These are phyloP conservation scores for Lepiota venenata DNA, from an alignment of 768 basidiomycete genomes.

Conservation along the genomic window DNA sequence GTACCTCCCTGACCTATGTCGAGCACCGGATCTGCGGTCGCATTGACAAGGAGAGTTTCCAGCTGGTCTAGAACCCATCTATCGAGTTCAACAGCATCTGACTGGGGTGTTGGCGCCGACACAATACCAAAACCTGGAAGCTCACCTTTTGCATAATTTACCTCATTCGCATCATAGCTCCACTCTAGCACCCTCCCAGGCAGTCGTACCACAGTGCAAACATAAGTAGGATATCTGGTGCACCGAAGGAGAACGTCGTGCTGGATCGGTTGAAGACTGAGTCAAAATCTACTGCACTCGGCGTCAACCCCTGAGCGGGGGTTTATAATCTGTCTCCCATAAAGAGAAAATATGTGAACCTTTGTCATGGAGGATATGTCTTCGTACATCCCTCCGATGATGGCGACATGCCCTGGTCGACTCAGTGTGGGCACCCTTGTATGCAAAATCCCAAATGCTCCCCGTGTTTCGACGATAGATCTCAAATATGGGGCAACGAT, in stretches of 20 bases:
- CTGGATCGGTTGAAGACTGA: constrained; percentile 84
- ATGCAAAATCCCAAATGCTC: constrained; percentile 83
- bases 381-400: constrained; percentile 93
- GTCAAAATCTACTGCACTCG: constrained; percentile 86
- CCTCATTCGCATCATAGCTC: constrained; percentile 73
- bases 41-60: constrained; percentile 55
- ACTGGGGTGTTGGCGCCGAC: background rate
- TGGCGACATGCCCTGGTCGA: constrained; percentile 84
- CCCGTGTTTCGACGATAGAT: constrained; percentile 58
- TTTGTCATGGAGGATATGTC: constrained; percentile 87
- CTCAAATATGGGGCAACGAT: constrained; percentile 77
- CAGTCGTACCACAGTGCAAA: constrained; percentile 69
- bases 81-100: constrained; percentile 77
- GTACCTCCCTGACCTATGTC: constrained; percentile 18
- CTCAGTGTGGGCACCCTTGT: constrained; percentile 88
- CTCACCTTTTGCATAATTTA: constrained; percentile 83
- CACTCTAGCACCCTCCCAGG: constrained; percentile 70
- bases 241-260: constrained; percentile 79
- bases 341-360: constrained; percentile 41
- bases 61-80: constrained; percentile 77
- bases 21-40: constrained; percentile 47
- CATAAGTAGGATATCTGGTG: constrained; percentile 88
- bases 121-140: background rate
- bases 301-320: constrained; percentile 72
- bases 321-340: constrained; percentile 9